phyloP scores from a whole-genome alignment of 139 green algal genomes.

The Pleodorina starrii region DNA sequence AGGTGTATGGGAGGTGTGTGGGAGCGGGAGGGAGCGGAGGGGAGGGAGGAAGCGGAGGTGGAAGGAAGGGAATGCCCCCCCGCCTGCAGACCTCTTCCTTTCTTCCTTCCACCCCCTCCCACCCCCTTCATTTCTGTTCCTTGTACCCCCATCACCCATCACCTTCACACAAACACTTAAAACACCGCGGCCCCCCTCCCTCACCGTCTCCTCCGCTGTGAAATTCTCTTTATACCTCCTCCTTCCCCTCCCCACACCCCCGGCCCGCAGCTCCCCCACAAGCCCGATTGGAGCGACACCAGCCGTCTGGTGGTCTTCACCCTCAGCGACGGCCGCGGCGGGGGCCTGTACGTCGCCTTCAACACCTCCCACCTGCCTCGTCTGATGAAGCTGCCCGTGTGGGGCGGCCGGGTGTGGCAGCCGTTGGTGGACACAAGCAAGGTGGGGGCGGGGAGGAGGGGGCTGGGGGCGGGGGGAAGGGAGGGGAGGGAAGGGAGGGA shows the following conservation, averaged over 20 bases:
- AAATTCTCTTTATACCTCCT: not conserved
- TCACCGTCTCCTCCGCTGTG: too few relatives aligned
- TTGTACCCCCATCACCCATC: too few relatives aligned
- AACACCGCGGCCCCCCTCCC: too few relatives aligned
- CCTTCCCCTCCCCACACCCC: not conserved
- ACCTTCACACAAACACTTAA: too few relatives aligned
- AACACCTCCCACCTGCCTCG: constrained; percentile 74
- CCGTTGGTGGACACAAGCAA: constrained; percentile 85
- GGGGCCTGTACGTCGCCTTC: constrained; percentile 83
- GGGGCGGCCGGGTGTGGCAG: constrained; percentile 75
- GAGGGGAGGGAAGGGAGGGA: not conserved
- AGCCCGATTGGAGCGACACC: constrained; percentile 93
- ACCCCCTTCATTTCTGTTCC: too few relatives aligned
- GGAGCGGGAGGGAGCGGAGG: not conserved
- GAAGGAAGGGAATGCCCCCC: too few relatives aligned
- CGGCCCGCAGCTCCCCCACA: constrained; percentile 45
- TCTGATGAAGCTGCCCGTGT: constrained; percentile 58
- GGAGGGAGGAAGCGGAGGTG: too few relatives aligned
- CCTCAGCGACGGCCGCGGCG: constrained; percentile 53
- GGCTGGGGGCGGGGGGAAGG: not conserved
- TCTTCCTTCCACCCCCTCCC: too few relatives aligned
- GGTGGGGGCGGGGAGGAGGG: constrained; percentile 47
- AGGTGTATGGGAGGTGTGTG: not conserved
- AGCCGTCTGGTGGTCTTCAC: constrained; percentile 90
- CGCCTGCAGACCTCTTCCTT: too few relatives aligned